Conservation (phyloP, 2,329 filamentous ascomycete genomes). For the Byssothecium circinans region DNA sequence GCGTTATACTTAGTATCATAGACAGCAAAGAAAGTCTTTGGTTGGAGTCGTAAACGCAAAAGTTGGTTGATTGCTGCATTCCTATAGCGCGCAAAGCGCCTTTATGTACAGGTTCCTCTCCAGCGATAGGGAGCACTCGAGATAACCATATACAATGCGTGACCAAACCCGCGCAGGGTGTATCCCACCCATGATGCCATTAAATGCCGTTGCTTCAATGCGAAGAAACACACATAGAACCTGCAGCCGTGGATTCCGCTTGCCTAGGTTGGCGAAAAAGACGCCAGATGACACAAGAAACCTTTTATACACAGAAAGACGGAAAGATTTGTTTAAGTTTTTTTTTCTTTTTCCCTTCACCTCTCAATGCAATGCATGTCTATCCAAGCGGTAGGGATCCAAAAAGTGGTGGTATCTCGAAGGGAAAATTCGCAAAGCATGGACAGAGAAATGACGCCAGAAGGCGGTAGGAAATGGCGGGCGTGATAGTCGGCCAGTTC, state of each 20-base stretch:
- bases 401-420: not conserved
- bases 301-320: not conserved
- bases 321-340: not conserved
- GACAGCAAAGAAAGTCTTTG: too few relatives aligned
- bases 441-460: not conserved
- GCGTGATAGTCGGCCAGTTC: not conserved
- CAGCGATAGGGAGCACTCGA: too few relatives aligned
- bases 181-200: not conserved
- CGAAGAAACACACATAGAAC: not conserved
- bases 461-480: not conserved
- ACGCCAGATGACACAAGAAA: not conserved
- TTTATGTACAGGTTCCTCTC: too few relatives aligned
- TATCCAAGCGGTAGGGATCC: not conserved
- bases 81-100: too few relatives aligned
- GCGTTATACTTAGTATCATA: too few relatives aligned
- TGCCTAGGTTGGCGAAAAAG: not conserved
- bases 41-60: too few relatives aligned
- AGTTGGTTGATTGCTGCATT: too few relatives aligned
- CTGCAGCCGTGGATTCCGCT: not conserved
- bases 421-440: not conserved
- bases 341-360: not conserved
- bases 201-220: not conserved
- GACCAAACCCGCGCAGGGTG: too few relatives aligned
- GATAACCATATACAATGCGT: too few relatives aligned
- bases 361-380: constrained; percentile 2